A percentile compares a stretch with the other conserved stretches of the same genome.
These are phyloP conservation scores for Achaetomiella virescens DNA, from an alignment of 495 filamentous ascomycete genomes.

Conservation along the genomic window DNA sequence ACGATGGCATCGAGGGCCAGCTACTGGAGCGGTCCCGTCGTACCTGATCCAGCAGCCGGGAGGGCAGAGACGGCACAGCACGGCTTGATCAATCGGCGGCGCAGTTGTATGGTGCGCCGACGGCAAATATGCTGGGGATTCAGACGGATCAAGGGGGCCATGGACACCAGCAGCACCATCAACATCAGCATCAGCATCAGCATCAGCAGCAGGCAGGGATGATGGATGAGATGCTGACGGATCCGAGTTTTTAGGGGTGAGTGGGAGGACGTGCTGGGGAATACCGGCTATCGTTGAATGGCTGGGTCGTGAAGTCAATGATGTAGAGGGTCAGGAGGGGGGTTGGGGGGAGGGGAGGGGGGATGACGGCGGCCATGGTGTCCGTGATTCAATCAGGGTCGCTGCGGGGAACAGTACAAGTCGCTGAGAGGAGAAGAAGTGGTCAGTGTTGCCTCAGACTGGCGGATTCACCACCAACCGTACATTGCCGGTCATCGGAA, in stretches of 20 bases:
- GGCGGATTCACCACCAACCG: neutral
- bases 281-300: conserved; percentile 10
- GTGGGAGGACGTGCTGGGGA: conserved; percentile 26
- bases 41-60: conserved; percentile 36
- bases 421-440: too few relatives aligned
- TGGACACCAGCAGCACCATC: conserved; percentile 10
- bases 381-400: too few relatives aligned
- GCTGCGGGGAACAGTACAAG: too few relatives aligned
- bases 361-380: neutral
- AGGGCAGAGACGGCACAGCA: conserved; percentile 19
- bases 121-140: conserved; percentile 18
- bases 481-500: too few relatives aligned
- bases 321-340: neutral
- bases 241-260: conserved; percentile 23
- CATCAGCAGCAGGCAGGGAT: conserved; percentile 34
- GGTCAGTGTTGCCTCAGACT: neutral
- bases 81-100: conserved; percentile 29
- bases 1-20: conserved; percentile 45
- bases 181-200: conserved; percentile 15
- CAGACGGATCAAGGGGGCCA: neutral
- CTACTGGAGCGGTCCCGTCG: conserved; percentile 41
- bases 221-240: conserved; percentile 36
- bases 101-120: conserved; percentile 31
- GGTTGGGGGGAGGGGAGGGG: neutral
- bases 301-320: too few relatives aligned